A percentile compares a stretch with the other conserved stretches of the same genome.
phyloP scores from a whole-genome alignment of 176 grass and related monocot genomes.

The Triticum turgidum region DNA sequence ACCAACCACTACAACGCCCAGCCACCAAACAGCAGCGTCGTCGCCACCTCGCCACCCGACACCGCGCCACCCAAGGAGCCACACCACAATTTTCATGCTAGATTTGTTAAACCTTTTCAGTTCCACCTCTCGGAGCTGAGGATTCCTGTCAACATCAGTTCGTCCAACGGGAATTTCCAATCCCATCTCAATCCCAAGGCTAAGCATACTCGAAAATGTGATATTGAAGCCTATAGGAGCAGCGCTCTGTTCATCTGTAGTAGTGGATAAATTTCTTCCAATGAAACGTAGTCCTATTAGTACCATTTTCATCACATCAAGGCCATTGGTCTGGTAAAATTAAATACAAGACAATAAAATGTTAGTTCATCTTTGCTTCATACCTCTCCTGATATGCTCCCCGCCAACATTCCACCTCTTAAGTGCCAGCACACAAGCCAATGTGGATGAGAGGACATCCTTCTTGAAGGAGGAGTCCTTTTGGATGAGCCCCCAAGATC shows the following conservation, averaged over 20 bases:
- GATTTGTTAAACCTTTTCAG: constrained; percentile 40
- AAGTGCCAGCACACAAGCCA: constrained; percentile 65
- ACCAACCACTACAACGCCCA: no score
- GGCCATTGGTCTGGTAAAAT: not conserved
- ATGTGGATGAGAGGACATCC: constrained; percentile 44
- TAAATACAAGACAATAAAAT: not conserved
- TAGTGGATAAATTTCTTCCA: constrained; percentile 26
- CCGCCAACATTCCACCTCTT: constrained; percentile 45
- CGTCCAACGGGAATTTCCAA: constrained; percentile 43
- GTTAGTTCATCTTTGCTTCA: not conserved
- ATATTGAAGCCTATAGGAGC: constrained; percentile 55
- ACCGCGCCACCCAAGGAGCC: no score
- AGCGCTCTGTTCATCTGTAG: constrained; percentile 23
- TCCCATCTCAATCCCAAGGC: constrained; percentile 32
- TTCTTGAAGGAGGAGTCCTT: constrained; percentile 20
- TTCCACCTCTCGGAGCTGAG: constrained; percentile 38
- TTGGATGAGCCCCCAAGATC: constrained; percentile 48
- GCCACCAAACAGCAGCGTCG: no score
- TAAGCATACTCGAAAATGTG: constrained; percentile 51
- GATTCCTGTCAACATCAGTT: constrained; percentile 25
- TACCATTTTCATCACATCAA: not conserved
- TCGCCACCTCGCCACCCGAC: no score
- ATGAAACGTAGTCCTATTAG: constrained; percentile 48
- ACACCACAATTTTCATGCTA: not conserved
- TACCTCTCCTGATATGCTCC: constrained; percentile 54